These are phyloP conservation scores for Ceratocystis destructans DNA, from an alignment of 2,329 filamentous ascomycete genomes.

Conservation along the genomic window DNA sequence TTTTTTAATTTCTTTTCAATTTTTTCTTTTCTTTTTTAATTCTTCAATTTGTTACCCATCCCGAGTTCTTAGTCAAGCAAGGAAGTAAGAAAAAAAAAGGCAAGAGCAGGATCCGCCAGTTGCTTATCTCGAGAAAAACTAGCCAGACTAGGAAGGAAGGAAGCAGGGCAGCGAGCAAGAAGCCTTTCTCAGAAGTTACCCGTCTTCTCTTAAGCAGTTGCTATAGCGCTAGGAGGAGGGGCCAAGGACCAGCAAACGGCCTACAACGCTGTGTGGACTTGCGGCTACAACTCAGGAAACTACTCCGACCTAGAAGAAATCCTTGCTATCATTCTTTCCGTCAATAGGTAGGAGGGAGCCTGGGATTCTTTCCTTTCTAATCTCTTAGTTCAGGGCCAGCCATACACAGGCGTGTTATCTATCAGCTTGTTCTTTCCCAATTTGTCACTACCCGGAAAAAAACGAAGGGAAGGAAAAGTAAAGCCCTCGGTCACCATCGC, in stretches of 20 bases:
- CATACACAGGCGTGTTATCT: background rate
- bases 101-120: background rate
- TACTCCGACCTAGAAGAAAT: background rate
- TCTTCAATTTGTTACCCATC: background rate
- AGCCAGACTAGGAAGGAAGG: background rate
- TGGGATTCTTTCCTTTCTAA: background rate
- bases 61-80: background rate
- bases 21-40: background rate
- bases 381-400: background rate
- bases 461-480: background rate
- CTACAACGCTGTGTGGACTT: background rate
- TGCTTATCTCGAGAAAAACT: background rate
- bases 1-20: no score
- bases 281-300: background rate
- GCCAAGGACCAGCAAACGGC: background rate
- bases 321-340: slow-evolving; percentile 1
- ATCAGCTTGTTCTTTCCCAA: background rate
- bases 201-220: background rate
- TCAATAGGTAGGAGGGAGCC: background rate
- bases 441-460: background rate
- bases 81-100: background rate
- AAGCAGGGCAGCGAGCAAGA: background rate
- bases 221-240: background rate
- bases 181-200: background rate
- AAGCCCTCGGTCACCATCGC: background rate